phyloP scores from a whole-genome alignment of 108 stramenopile genomes.

The Cyclotella kingstonii region DNA sequence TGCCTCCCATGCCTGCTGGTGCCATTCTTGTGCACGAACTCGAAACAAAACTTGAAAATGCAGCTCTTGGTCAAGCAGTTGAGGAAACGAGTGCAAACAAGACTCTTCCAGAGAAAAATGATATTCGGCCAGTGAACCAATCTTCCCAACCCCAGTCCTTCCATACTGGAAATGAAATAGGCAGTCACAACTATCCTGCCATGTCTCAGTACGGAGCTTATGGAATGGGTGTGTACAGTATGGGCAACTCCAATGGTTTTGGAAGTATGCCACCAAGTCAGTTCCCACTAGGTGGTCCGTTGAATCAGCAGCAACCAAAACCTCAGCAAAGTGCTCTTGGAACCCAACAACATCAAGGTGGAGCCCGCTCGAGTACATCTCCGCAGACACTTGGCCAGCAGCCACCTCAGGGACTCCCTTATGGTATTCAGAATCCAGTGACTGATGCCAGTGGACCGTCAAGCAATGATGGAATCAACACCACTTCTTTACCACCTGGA shows the following conservation, averaged over 20 bases:
- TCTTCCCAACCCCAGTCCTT: constrained; percentile 41
- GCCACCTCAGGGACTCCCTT: constrained; percentile 16
- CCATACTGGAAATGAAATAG: constrained; percentile 14
- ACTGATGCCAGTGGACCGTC: constrained; percentile 33
- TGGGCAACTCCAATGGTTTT: constrained; percentile 24
- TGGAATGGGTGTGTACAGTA: constrained; percentile 64
- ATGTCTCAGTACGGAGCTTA: constrained; percentile 57
- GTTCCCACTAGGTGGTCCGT: constrained; percentile 40
- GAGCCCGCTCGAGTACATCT: neutral
- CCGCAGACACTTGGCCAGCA: constrained; percentile 21
- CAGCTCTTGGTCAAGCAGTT: constrained; percentile 41
- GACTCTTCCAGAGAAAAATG: constrained; percentile 8
- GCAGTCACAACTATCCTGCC: constrained; percentile 32
- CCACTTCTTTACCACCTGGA: constrained; percentile 67
- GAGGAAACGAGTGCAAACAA: constrained; percentile 7
- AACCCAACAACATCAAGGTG: constrained; percentile 12
- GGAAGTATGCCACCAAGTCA: constrained; percentile 47
- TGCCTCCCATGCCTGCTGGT: constrained; percentile 85
- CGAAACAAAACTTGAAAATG: constrained; percentile 73
- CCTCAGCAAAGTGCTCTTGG: constrained; percentile 12
- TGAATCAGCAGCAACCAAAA: constrained; percentile 64
- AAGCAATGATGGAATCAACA: constrained; percentile 28
- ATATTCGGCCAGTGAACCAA: constrained; percentile 4
- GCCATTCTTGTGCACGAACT: constrained; percentile 82
- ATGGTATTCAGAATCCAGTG: constrained; percentile 41